Evolutionary conservation across 495 filamentous ascomycete genomes (phyloP).

Genomic region (Neurospora terricola): DNA sequence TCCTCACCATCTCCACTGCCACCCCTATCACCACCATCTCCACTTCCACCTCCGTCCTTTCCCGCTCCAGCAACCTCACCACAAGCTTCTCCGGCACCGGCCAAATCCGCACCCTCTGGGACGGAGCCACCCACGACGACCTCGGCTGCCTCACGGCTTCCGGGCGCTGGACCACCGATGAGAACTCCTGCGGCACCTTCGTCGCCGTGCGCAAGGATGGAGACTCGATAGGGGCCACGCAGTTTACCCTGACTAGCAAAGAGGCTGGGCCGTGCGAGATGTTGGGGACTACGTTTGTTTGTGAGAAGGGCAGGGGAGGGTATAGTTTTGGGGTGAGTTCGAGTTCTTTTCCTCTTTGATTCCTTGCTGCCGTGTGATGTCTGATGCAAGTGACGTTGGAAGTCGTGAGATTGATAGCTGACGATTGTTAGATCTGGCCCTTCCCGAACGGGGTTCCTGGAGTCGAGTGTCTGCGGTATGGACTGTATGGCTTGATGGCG

Average conservation of each 20-base stretch:
- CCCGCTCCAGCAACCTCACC: not conserved
- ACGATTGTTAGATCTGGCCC: conserved; percentile 9
- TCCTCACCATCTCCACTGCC: not conserved
- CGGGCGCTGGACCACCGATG: conserved; percentile 14
- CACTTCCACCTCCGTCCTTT: not conserved
- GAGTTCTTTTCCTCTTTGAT: not conserved
- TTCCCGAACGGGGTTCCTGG: conserved; percentile 13
- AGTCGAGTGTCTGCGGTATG: conserved; percentile 8
- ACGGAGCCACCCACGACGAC: conserved; percentile 8
- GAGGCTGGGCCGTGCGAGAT: conserved; percentile 7
- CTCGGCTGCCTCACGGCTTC: conserved; percentile 18
- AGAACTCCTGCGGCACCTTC: conserved; percentile 12
- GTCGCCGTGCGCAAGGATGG: not conserved
- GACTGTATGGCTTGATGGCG: conserved; percentile 18
- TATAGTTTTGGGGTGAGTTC: conserved; percentile 14
- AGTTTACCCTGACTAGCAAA: conserved; percentile 2
- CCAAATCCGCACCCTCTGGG: conserved; percentile 14
- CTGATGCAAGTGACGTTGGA: not conserved
- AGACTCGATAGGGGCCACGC: not conserved
- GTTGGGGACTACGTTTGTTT: conserved; percentile 6
- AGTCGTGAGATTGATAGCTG: not conserved
- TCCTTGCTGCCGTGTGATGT: not conserved
- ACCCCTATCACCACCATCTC: not conserved
- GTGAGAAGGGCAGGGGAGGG: not conserved
- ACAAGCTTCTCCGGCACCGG: conserved; percentile 9